Evolutionary conservation across 768 basidiomycete genomes (phyloP), one percentile per base, ranked within the genome.

Genomic region (Clavaria fumosa): DNA sequence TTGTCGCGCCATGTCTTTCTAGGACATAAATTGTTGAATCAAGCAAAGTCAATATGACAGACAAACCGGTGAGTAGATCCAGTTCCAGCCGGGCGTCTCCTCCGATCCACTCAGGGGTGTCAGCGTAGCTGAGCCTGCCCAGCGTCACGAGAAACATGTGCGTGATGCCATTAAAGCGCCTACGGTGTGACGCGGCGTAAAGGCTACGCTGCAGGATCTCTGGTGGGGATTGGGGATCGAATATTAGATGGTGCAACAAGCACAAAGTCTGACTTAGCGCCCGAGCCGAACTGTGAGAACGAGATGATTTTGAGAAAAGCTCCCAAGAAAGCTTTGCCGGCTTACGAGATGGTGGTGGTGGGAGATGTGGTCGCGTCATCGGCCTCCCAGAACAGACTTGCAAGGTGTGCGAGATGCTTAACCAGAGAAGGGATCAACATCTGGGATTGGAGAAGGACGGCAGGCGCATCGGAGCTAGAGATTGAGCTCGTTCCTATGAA

Each of bases 91-190:
- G 61, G 11, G 55, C 50, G 33, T 59, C 51, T 11, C 41, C 39
- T 17, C 62, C 56, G 22, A 78, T 52, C 73, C 76, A 80, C 31
- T 69, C 63, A 11, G 78, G 77, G 7, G 69, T 59, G 32, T 73
- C 75, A 4, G 77, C 73, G 42, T 72, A 85, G 39, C 76, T 73
- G 33, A 89, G 57, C 43, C 83, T 66, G 26, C 84, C 79, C 38
- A 89, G 69, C 1, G 75, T 70, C n/a, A 84, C 73, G 20, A 75
- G 70, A 49, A 84, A 85, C 50, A 75, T 64, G 45, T 88, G 75
- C 9, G 62, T 62, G 19, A 81, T 54, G 22, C 74, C 75, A 45
- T 69, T 73, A 50, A 78, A 77, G 20, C 62, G 59, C 22, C 71
- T 67, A 33, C 58, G 56, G 7, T 66, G 58, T n/a, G 72, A 56